Evolutionary conservation across 305 asterid genomes (phyloP).

Genomic region (Fraxinus sp.): DNA sequence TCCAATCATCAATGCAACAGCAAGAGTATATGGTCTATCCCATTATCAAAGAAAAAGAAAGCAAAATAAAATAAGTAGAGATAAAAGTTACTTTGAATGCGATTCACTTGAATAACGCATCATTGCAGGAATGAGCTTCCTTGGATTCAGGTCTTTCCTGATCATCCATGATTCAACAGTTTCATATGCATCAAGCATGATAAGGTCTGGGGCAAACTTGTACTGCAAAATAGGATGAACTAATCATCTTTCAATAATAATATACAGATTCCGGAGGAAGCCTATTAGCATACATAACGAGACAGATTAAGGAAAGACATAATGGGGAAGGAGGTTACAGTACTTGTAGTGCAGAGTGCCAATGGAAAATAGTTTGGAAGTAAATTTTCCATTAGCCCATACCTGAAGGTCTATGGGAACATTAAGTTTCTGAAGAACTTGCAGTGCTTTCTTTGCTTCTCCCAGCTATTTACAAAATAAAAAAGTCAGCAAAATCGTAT

Average conservation of each 20-base stretch:
- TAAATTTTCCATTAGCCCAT: slow-evolving; percentile 20
- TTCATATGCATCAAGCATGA: slow-evolving; percentile 98
- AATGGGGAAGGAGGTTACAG: slow-evolving; percentile 11
- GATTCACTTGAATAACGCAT: slow-evolving; percentile 98
- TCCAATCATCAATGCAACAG: background rate
- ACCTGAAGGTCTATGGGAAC: slow-evolving; percentile 92
- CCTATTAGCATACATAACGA: slow-evolving; percentile 6
- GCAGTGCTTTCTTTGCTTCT: slow-evolving; percentile 93
- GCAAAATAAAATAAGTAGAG: slow-evolving; percentile 22
- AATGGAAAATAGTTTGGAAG: slow-evolving; percentile 18
- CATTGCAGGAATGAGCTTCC: slow-evolving; percentile 99
- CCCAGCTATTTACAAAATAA: slow-evolving; percentile 60
- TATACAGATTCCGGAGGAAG: slow-evolving; percentile 13
- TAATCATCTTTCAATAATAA: slow-evolving; percentile 20
- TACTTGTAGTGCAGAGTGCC: slow-evolving; percentile 12
- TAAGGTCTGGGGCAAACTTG: slow-evolving; percentile 95
- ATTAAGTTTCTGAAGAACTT: slow-evolving; percentile 93
- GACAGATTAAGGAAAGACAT: slow-evolving; percentile 17
- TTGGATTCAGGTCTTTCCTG: slow-evolving; percentile 78
- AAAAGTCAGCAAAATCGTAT: background rate
- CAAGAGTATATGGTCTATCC: background rate
- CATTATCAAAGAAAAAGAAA: slow-evolving; percentile 4
- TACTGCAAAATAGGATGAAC: slow-evolving; percentile 56
- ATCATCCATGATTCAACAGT: slow-evolving; percentile 99
- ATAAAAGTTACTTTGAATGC: slow-evolving; percentile 77